Evolutionary conservation across 2,329 filamentous ascomycete genomes (phyloP).

Genomic region (Ceratocystis colombiana): DNA sequence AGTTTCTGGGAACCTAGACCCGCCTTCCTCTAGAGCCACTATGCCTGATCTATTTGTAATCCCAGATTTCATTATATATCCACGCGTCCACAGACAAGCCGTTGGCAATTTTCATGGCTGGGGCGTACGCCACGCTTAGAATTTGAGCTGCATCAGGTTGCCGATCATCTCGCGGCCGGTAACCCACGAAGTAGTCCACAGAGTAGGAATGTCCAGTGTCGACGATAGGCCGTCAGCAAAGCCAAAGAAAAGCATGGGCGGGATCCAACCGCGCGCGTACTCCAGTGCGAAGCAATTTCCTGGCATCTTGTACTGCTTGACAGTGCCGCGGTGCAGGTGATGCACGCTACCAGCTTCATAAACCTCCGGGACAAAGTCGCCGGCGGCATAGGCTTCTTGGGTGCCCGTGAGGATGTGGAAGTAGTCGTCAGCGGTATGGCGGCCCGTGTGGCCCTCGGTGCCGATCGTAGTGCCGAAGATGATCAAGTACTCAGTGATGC

Average conservation of each 20-base stretch:
- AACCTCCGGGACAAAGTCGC: constrained; percentile 55
- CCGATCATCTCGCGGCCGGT: constrained; percentile 66
- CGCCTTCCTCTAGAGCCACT: neutral
- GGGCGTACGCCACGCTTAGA: constrained; percentile 38
- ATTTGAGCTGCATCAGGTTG: constrained; percentile 61
- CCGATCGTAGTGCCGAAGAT: constrained; percentile 76
- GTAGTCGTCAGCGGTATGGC: constrained; percentile 88
- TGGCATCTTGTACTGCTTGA: constrained; percentile 78
- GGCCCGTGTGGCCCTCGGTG: constrained; percentile 78
- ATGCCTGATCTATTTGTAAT: neutral
- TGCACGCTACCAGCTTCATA: constrained; percentile 62
- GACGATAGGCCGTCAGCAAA: constrained; percentile 71
- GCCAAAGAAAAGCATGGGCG: constrained; percentile 83
- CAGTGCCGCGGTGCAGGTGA: constrained; percentile 58
- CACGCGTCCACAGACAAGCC: neutral
- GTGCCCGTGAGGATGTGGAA: constrained; percentile 79
- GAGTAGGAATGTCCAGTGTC: constrained; percentile 73
- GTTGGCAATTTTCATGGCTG: neutral
- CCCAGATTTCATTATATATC: neutral
- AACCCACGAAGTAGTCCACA: constrained; percentile 67
- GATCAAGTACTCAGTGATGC: constrained; percentile 80
- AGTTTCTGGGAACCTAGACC: neutral
- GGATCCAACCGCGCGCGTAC: constrained; percentile 82
- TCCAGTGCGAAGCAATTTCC: constrained; percentile 68
- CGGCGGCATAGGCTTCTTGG: constrained; percentile 64